phyloP scores from a whole-genome alignment of 352 stramenopile species.

The Pythium dissotocum region DNA sequence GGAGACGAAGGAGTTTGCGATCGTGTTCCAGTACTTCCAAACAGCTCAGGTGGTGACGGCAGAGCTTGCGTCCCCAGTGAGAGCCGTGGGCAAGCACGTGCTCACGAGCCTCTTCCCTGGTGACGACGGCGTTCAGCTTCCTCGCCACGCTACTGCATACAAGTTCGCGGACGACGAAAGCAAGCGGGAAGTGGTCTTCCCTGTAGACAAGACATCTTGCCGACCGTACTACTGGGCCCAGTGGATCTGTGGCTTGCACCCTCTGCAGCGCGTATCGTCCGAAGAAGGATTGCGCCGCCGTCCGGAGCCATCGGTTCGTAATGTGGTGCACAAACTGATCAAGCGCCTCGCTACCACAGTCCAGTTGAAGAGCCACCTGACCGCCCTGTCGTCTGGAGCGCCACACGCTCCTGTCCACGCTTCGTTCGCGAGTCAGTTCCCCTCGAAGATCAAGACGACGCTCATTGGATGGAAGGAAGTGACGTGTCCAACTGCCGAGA shows the following conservation, averaged over 20 bases:
- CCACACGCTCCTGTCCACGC: constrained; percentile 39
- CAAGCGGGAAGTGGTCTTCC: constrained; percentile 45
- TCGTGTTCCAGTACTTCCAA: constrained; percentile 71
- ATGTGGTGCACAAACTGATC: constrained; percentile 59
- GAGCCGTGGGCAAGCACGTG: constrained; percentile 16
- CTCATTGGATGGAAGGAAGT: constrained; percentile 58
- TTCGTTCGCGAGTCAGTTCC: constrained; percentile 43
- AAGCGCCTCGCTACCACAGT: constrained; percentile 48
- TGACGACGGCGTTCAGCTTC: constrained; percentile 50
- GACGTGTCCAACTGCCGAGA: constrained; percentile 28
- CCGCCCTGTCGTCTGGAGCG: constrained; percentile 37
- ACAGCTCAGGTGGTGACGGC: constrained; percentile 54
- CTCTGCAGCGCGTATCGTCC: constrained; percentile 39
- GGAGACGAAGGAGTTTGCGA: constrained; percentile 38
- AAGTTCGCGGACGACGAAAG: constrained; percentile 34
- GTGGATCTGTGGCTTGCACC: constrained; percentile 69
- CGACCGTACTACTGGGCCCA: constrained; percentile 76
- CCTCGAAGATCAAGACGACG: constrained; percentile 44
- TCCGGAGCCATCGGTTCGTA: constrained; percentile 68
- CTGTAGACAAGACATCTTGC: constrained; percentile 28
- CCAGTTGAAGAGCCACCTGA: constrained; percentile 51
- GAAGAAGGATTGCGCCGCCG: constrained; percentile 19
- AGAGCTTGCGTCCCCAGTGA: constrained; percentile 37
- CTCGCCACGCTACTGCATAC: constrained; percentile 51
- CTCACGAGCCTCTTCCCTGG: constrained; percentile 62